phyloP scores from a whole-genome alignment of 176 grass and related monocot genomes.

The Thinopyrum elongatum region DNA sequence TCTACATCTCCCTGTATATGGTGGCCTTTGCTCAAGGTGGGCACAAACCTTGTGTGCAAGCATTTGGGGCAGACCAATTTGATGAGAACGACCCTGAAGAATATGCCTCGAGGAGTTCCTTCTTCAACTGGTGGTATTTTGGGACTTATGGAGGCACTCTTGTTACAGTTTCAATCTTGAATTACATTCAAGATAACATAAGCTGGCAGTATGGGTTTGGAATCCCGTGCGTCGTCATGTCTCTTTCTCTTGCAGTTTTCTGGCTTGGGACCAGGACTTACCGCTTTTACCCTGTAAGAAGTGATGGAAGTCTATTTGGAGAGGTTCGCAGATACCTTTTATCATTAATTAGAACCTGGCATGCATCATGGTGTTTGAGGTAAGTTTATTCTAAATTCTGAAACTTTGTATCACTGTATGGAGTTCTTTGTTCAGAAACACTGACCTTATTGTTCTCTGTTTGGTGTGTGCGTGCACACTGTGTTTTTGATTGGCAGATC shows the following conservation, averaged over 20 bases:
- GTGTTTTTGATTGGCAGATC: slow-evolving; percentile 16
- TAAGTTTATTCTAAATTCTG: not conserved
- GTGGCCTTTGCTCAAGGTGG: slow-evolving; percentile 50
- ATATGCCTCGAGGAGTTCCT: slow-evolving; percentile 41
- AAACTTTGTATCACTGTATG: not conserved
- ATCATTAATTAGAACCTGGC: not conserved
- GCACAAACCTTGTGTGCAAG: slow-evolving; percentile 59
- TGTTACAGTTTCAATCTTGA: slow-evolving; percentile 40
- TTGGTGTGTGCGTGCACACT: not conserved
- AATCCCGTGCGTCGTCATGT: slow-evolving; percentile 48
- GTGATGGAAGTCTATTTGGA: not conserved
- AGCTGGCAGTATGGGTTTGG: slow-evolving; percentile 52
- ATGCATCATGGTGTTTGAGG: not conserved
- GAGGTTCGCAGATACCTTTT: slow-evolving; percentile 24
- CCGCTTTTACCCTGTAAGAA: slow-evolving; percentile 35
- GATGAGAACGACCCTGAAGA: slow-evolving; percentile 46
- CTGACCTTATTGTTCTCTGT: not conserved
- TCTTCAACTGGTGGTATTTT: slow-evolving; percentile 76
- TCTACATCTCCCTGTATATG: slow-evolving; percentile 50
- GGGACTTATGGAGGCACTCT: slow-evolving; percentile 25
- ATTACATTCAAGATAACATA: slow-evolving; percentile 49
- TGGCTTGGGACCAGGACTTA: slow-evolving; percentile 43
- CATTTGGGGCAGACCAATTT: slow-evolving; percentile 71
- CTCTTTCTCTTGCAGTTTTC: slow-evolving; percentile 41
- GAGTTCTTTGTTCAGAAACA: not conserved